phyloP scores from a whole-genome alignment of 2,329 filamentous ascomycete genomes.

The Colletotrichum graminicola region DNA sequence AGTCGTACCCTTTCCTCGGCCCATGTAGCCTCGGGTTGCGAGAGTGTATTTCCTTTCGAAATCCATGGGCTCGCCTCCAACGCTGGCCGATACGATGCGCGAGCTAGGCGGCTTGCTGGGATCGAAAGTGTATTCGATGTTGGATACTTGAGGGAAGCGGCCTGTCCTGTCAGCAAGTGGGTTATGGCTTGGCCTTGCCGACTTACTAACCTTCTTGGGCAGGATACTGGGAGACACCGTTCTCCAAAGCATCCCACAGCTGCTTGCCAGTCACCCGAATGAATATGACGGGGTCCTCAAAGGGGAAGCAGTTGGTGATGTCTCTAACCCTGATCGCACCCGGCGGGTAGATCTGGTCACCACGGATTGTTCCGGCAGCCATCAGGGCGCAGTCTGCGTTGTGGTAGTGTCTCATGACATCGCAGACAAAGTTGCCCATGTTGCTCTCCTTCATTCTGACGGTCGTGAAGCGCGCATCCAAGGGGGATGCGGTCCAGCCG shows the following conservation, averaged over 20 bases:
- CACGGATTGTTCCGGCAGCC: conserved; percentile 86
- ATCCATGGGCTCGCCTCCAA: conserved; percentile 73
- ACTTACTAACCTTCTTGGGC: conserved; percentile 75
- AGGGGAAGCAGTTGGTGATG: conserved; percentile 90
- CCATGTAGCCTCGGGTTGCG: conserved; percentile 90
- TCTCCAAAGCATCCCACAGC: conserved; percentile 85
- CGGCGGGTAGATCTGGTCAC: conserved; percentile 88
- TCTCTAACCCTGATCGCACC: conserved; percentile 83
- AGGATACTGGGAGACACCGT: conserved; percentile 83
- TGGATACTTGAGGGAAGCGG: conserved; percentile 88
- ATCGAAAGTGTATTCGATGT: conserved; percentile 82
- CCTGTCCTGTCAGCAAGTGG: conserved; percentile 46
- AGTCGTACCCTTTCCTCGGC: conserved; percentile 75
- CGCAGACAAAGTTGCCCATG: conserved; percentile 90
- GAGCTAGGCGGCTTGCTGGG: conserved; percentile 69
- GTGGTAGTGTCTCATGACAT: conserved; percentile 90
- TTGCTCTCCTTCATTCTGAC: conserved; percentile 85
- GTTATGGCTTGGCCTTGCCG: background rate
- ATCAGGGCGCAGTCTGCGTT: conserved; percentile 85
- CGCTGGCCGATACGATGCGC: conserved; percentile 72
- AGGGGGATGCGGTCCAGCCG: conserved; percentile 83
- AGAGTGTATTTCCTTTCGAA: conserved; percentile 75
- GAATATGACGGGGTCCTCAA: conserved; percentile 89
- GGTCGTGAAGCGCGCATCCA: conserved; percentile 89
- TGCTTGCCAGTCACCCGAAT: conserved; percentile 78